These are phyloP conservation scores for Leptomonas pyrrhocoris DNA, from an alignment of 208 protist genomes.

Conservation along the genomic window DNA sequence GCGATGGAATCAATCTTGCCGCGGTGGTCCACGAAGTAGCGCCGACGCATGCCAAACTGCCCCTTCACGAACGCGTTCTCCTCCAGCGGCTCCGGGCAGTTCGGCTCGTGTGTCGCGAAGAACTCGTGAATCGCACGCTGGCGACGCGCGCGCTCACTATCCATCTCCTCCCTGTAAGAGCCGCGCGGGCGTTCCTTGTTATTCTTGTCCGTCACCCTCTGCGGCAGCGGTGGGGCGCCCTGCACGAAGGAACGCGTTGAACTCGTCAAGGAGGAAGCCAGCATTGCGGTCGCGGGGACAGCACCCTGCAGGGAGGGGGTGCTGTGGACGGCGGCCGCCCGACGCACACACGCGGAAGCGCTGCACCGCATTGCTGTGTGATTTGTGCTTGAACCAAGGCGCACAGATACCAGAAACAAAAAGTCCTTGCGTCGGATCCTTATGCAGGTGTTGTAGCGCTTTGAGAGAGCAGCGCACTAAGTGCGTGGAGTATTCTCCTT, in stretches of 20 bases:
- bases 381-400: too few relatives aligned
- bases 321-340: neutral
- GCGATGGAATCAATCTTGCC: constrained; percentile 35
- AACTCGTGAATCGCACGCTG: constrained; percentile 49
- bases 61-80: constrained; percentile 75
- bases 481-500: too few relatives aligned
- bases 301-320: neutral
- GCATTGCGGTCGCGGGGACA: neutral
- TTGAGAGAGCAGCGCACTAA: too few relatives aligned
- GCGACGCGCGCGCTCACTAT: constrained; percentile 49
- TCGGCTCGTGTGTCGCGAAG: constrained; percentile 54
- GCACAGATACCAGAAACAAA: too few relatives aligned
- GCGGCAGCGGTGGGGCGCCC: constrained; percentile 55
- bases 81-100: constrained; percentile 68
- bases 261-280: neutral
- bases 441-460: too few relatives aligned
- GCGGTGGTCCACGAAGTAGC: constrained; percentile 44
- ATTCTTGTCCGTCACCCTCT: constrained; percentile 29
- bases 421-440: too few relatives aligned
- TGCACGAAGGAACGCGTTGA: constrained; percentile 57
- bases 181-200: constrained; percentile 27
- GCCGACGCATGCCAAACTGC: constrained; percentile 84
- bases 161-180: constrained; percentile 24
- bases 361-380: neutral
- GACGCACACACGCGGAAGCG: neutral